phyloP scores from a whole-genome alignment of 108 stramenopile species.

The Mediolabrus comicus region DNA sequence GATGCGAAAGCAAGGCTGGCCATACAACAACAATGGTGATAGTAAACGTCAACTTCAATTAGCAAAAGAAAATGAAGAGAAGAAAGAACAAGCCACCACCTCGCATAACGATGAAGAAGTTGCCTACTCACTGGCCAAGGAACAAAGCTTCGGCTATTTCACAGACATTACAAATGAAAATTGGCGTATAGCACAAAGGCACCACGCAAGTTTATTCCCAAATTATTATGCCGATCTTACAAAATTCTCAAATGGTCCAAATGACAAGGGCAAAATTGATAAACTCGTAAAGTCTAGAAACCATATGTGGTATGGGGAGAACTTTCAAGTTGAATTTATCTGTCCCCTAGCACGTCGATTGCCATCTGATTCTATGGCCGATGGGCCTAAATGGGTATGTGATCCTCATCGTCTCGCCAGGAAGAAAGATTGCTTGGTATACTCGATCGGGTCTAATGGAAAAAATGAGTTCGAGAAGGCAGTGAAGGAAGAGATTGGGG shows the following conservation, averaged over 20 bases:
- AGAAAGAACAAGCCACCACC: too few relatives aligned
- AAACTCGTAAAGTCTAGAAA: not conserved
- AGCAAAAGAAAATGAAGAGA: too few relatives aligned
- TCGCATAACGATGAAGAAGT: too few relatives aligned
- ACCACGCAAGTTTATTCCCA: conserved; percentile 21
- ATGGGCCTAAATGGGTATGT: conserved; percentile 59
- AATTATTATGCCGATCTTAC: conserved; percentile 14
- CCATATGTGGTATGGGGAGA: conserved; percentile 43
- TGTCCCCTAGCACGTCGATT: conserved; percentile 43
- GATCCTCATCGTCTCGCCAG: conserved; percentile 42
- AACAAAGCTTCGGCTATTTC: conserved; percentile 31
- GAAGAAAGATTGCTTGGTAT: conserved; percentile 52
- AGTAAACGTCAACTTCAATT: too few relatives aligned
- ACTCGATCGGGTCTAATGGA: conserved; percentile 58
- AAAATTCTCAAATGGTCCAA: conserved; percentile 24
- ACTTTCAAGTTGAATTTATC: conserved; percentile 57
- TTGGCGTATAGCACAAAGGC: conserved; percentile 29
- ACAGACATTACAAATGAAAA: conserved; percentile 27
- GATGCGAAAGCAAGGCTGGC: conserved; percentile 18
- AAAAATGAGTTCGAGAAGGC: conserved; percentile 54
- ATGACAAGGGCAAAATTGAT: conserved; percentile 12
- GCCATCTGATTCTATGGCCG: conserved; percentile 39
- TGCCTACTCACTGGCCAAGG: conserved; percentile 22
- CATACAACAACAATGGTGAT: conserved; percentile 22
- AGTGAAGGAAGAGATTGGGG: conserved; percentile 38